These are phyloP conservation scores for Arthrobotrys entomopaga DNA, from an alignment of 2,329 filamentous ascomycete species.

Conservation along the genomic window DNA sequence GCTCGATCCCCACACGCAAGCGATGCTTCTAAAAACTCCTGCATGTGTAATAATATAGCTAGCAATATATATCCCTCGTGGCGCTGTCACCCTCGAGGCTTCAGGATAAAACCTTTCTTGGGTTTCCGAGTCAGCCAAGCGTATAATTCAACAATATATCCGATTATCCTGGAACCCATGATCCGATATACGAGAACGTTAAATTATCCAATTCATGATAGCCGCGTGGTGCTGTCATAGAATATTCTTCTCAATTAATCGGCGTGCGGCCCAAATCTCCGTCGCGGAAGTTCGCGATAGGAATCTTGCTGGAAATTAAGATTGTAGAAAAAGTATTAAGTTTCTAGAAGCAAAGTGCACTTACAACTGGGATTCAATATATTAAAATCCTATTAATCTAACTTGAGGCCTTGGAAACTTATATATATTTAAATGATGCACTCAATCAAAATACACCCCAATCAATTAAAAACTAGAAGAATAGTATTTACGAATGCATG, in stretches of 20 bases:
- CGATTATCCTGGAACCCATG: conserved; percentile 8
- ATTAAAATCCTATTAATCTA: no score
- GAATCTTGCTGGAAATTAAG: neutral
- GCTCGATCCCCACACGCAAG: no score
- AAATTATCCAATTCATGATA: neutral
- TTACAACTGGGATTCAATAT: no score
- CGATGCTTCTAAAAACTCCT: neutral
- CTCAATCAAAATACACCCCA: no score
- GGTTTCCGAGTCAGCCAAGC: neutral
- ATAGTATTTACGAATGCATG: no score
- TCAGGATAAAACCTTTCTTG: conserved; percentile 29
- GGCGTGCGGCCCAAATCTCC: conserved; percentile 34
- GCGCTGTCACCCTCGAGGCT: conserved; percentile 15
- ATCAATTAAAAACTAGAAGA: no score
- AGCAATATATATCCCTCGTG: conserved; percentile 20
- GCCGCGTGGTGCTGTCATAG: neutral
- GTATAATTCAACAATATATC: neutral
- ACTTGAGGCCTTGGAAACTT: no score
- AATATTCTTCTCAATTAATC: conserved; percentile 7
- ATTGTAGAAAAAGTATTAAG: no score
- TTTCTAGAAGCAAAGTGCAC: no score
- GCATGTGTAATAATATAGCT: neutral
- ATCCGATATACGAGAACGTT: neutral
- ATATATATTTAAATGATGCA: no score
- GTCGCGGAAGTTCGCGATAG: neutral